Conservation (phyloP, 2,329 filamentous ascomycete species). For the Tolypocladium album region DNA sequence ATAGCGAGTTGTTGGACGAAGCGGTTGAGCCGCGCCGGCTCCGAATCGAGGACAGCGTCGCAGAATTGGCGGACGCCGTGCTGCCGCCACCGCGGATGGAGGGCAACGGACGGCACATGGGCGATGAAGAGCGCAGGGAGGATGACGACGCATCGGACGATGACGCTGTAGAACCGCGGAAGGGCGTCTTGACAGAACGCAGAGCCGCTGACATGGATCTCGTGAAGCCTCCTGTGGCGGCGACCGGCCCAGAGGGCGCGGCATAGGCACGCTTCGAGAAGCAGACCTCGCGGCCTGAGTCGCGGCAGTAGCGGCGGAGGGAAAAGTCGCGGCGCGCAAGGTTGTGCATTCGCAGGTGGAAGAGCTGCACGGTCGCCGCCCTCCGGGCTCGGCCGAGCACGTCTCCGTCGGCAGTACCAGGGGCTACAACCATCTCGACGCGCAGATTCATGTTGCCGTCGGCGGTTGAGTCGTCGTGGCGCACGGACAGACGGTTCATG, state of each 20-base stretch:
- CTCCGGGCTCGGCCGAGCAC: constrained; percentile 25
- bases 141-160: constrained; percentile 1
- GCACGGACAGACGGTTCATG: constrained; percentile 65
- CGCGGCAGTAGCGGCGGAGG: constrained; percentile 79
- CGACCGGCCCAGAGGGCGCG: constrained; percentile 6
- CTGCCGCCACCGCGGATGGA: constrained; percentile 11
- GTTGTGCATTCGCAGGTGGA: constrained; percentile 93
- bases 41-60: not conserved
- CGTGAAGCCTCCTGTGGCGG: not conserved
- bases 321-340: constrained; percentile 80
- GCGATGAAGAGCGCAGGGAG: constrained; percentile 8
- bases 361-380: constrained; percentile 49
- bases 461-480: constrained; percentile 79
- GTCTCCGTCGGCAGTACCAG: constrained; percentile 37
- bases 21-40: not conserved
- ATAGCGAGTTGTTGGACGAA: not conserved
- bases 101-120: constrained; percentile 10
- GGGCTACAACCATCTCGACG: constrained; percentile 63
- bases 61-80: constrained; percentile 7
- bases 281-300: constrained; percentile 89
- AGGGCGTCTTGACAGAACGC: constrained; percentile 29
- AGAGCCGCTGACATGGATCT: constrained; percentile 33
- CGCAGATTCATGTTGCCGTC: constrained; percentile 97
- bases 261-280: constrained; percentile 62
- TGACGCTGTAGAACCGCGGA: constrained; percentile 15